These are phyloP conservation scores for Rhynchospora pubera DNA, from an alignment of 176 grass and related monocot species.

Conservation along the genomic window DNA sequence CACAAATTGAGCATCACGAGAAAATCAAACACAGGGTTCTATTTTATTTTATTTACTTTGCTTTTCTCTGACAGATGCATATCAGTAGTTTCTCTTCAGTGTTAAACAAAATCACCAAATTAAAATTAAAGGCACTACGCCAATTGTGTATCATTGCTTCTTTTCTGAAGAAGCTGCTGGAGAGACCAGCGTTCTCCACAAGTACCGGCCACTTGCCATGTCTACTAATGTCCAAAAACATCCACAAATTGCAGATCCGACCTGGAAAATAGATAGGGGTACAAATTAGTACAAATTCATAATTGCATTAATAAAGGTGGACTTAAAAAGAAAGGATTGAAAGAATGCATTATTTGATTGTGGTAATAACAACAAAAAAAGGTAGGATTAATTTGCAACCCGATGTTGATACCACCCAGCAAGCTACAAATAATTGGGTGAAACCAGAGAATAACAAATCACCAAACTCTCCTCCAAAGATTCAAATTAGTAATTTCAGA, in stretches of 20 bases:
- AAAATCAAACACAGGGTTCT: constrained; percentile 7
- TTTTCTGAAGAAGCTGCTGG: constrained; percentile 34
- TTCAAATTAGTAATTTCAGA: not conserved
- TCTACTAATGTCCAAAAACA: constrained; percentile 89
- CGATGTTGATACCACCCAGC: not conserved
- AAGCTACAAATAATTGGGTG: not conserved
- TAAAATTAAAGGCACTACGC: not conserved
- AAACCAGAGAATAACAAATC: not conserved
- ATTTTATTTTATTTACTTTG: constrained; percentile 19
- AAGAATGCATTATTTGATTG: not conserved
- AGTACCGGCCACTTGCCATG: constrained; percentile 82
- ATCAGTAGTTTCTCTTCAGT: not conserved
- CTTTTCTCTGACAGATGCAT: constrained; percentile 3
- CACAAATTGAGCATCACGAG: not conserved
- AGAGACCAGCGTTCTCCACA: constrained; percentile 71
- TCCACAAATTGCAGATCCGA: constrained; percentile 48
- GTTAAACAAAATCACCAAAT: not conserved
- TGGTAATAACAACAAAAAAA: not conserved
- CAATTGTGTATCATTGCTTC: constrained; percentile 24
- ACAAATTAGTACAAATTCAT: constrained; percentile 9
- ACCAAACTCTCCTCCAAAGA: not conserved
- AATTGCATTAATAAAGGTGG: not conserved
- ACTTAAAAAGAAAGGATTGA: not conserved
- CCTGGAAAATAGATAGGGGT: constrained; percentile 28
- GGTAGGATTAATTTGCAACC: not conserved